Conservation (phyloP, 1,284 basidiomycete genomes). For the Austropuccinia psidii region DNA sequence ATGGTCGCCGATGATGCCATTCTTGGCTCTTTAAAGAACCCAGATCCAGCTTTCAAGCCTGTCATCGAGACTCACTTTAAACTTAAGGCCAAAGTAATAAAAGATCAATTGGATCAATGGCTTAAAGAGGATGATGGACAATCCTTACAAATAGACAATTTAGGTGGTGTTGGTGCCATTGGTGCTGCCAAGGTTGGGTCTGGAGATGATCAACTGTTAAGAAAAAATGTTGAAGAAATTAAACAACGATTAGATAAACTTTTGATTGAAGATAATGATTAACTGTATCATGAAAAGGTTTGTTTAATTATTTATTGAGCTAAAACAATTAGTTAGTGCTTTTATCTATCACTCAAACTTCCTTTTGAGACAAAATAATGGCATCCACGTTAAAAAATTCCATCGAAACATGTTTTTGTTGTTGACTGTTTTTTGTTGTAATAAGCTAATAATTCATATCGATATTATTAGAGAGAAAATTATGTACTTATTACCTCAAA, state of each 20-base stretch:
- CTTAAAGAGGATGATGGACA: conserved; percentile 61
- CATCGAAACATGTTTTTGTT: too few relatives aligned
- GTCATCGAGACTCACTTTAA: conserved; percentile 80
- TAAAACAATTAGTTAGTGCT: too few relatives aligned
- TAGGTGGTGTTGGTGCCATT: background rate
- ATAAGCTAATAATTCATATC: too few relatives aligned
- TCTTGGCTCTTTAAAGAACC: conserved; percentile 70
- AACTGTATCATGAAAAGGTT: too few relatives aligned
- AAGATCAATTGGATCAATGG: conserved; percentile 70
- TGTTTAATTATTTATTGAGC: too few relatives aligned
- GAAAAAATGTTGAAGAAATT: background rate
- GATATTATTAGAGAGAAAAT: too few relatives aligned
- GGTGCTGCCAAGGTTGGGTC: background rate
- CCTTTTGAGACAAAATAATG: too few relatives aligned
- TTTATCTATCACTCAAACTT: too few relatives aligned
- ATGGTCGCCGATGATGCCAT: conserved; percentile 83
- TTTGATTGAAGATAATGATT: too few relatives aligned
- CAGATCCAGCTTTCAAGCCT: conserved; percentile 70
- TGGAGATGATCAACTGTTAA: background rate
- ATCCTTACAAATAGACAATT: background rate
- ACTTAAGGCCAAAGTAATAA: conserved; percentile 66
- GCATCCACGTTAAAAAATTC: too few relatives aligned
- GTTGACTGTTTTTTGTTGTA: too few relatives aligned
- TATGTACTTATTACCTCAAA: too few relatives aligned
- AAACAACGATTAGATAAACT: background rate